phyloP scores from a whole-genome alignment of 441 rosid species.

The Croton laevigatus region DNA sequence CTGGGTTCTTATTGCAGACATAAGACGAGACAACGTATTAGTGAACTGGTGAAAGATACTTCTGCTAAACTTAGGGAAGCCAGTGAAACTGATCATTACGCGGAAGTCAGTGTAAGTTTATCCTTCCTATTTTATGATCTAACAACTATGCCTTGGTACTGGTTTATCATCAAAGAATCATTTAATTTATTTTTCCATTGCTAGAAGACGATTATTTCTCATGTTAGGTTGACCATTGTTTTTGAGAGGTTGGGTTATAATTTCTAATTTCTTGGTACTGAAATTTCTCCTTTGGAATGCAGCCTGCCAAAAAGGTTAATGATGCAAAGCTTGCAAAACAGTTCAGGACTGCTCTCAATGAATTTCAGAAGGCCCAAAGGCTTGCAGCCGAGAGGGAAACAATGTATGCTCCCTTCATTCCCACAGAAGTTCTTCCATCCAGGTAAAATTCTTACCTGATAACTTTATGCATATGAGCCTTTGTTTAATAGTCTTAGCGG shows the following conservation, averaged over 20 bases:
- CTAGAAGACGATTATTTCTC: not conserved
- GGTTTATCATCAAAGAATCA: not conserved
- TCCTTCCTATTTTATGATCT: not conserved
- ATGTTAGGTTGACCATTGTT: not conserved
- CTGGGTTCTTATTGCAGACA: slow-evolving; percentile 38
- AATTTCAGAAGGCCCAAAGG: slow-evolving; percentile 82
- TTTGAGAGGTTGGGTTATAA: not conserved
- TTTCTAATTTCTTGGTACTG: slow-evolving; percentile 5
- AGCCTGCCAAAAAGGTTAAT: slow-evolving; percentile 73
- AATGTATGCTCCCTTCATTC: slow-evolving; percentile 49
- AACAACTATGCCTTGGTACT: no score
- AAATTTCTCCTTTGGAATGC: slow-evolving; percentile 24
- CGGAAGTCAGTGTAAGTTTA: slow-evolving; percentile 51
- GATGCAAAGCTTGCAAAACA: slow-evolving; percentile 87
- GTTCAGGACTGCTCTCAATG: slow-evolving; percentile 64
- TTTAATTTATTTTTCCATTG: not conserved
- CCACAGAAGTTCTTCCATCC: slow-evolving; percentile 46
- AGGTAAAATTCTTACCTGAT: slow-evolving; percentile 35
- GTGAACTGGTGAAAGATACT: slow-evolving; percentile 73
- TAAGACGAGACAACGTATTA: slow-evolving; percentile 59
- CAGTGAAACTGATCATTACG: slow-evolving; percentile 56
- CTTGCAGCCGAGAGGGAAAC: slow-evolving; percentile 81
- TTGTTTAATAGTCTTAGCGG: not conserved
- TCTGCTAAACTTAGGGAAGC: slow-evolving; percentile 72
- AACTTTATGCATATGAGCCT: not conserved